Evolutionary conservation across 371 early-diverging fungal species (phyloP), one percentile per base, ranked within the genome.

Genomic region (Circinella umbellata): DNA sequence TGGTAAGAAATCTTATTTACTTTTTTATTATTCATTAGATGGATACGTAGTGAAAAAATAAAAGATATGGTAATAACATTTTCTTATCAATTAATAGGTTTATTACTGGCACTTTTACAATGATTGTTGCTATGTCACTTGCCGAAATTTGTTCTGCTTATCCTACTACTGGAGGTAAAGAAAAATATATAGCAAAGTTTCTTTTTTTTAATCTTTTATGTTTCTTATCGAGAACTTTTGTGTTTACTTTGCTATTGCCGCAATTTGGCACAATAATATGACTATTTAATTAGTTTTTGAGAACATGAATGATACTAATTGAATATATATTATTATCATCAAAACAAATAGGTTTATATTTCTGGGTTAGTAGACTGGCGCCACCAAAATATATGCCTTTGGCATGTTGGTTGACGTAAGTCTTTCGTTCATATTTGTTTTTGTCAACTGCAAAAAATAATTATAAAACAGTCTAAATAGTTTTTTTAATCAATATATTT

Each of bases 81-180:
- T 51, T 13, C 1, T 51, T 8, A n/a, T 51, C 15, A 8, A 51
- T 1, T n/a, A 51, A 13, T 5, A 57, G 57, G 93, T 66, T 90
- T 51, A 67, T 93, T 36, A 85, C 84, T 3, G 74, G 79, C 20
- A 67, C 77, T 59, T 86, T 90, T 66, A 88, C 89, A 5, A 83
- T 88, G 77, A 72, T 85, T 17, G 86, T 91, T 37, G 92, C 89
- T 36, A 74, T 89, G 60, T 84, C 88, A 3, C 78, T 92, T 80
- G 93, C 92, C 18, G 93, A 93, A 76, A 93, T 93, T 68, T 91
- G 91, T 74, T 84, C 85, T 63, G 86, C 92, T 15, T 91, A 82
- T 75, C 91, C 91, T n/a, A 90, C 90, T 36, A 86, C 90, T 8
- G 91, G 92, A 60, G 89, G 88, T 57, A 78, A 9, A 3, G 9